These are phyloP conservation scores for Dendrothele bispora DNA, from an alignment of 768 basidiomycete genomes.

Conservation along the genomic window DNA sequence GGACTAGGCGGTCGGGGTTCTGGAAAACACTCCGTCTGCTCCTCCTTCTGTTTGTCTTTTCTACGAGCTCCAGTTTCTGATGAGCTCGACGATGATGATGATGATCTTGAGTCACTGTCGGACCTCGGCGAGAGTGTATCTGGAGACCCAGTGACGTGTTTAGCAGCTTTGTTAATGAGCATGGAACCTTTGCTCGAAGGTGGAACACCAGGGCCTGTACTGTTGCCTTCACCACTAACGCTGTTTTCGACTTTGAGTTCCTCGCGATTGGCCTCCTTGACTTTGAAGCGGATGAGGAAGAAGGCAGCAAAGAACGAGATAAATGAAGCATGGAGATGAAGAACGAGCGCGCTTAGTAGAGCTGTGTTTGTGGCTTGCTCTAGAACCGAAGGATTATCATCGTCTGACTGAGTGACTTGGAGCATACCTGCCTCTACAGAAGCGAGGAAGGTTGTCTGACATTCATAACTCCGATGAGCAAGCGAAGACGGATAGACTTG, in stretches of 20 bases:
- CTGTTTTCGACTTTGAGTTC: constrained; percentile 41
- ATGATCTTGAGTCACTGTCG: neutral
- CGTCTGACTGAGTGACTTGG: constrained; percentile 37
- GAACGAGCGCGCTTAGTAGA: constrained; percentile 49
- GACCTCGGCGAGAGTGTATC: constrained; percentile 9
- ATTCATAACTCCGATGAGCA: too few species aligned
- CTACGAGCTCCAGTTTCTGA: neutral
- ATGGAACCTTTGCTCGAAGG: constrained; percentile 5
- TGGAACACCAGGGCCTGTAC: neutral
- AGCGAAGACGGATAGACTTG: neutral
- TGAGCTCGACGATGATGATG: too few species aligned
- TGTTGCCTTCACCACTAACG: constrained; percentile 25
- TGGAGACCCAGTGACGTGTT: constrained; percentile 5
- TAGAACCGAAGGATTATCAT: constrained; percentile 10
- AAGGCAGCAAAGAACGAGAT: constrained; percentile 55
- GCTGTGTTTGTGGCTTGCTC: constrained; percentile 44
- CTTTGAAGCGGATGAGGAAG: constrained; percentile 53
- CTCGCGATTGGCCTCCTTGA: constrained; percentile 51
- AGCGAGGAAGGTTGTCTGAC: constrained; percentile 63
- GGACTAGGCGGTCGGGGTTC: constrained; percentile 11
- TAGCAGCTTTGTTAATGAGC: constrained; percentile 4
- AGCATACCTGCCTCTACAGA: constrained; percentile 56
- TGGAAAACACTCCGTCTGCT: too few species aligned
- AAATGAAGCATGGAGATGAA: constrained; percentile 47
- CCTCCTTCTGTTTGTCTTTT: too few species aligned